Percentiles rank a stretch among this genome's conserved stretches.
These are phyloP conservation scores for Nevesoporus exiguus DNA, from an alignment of 768 basidiomycete genomes.

Conservation along the genomic window DNA sequence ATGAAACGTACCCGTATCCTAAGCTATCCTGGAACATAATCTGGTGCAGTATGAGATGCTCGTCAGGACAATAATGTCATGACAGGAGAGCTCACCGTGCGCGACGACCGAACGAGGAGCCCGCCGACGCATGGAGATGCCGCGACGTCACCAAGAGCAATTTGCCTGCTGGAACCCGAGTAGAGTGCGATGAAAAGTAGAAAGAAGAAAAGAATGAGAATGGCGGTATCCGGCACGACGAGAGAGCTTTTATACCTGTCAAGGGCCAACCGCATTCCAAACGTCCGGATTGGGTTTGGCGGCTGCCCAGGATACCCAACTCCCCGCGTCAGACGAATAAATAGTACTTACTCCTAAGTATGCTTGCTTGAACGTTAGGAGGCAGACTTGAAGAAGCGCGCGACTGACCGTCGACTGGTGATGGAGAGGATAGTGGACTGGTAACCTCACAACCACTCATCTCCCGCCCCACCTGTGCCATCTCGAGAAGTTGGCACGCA, in stretches of 20 bases:
- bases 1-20: neutral
- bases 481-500: no score
- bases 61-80: neutral
- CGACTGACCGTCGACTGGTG: no score
- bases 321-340: no score
- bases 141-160: neutral
- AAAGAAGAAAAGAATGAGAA: neutral
- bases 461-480: no score
- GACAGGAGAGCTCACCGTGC: neutral
- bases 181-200: neutral
- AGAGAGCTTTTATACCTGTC: neutral
- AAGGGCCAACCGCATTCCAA: constrained; percentile 7
- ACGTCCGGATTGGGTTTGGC: neutral
- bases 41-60: neutral
- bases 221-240: neutral
- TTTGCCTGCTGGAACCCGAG: neutral
- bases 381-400: no score
- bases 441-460: no score
- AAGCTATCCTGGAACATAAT: neutral
- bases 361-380: no score
- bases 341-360: no score
- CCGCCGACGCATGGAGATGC: neutral
- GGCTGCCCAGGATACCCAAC: no score
- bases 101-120: neutral
- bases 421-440: no score